Evolutionary conservation across 495 filamentous ascomycete species (phyloP), one percentile per base, ranked within the genome.

Genomic region (Penicillium angulare): DNA sequence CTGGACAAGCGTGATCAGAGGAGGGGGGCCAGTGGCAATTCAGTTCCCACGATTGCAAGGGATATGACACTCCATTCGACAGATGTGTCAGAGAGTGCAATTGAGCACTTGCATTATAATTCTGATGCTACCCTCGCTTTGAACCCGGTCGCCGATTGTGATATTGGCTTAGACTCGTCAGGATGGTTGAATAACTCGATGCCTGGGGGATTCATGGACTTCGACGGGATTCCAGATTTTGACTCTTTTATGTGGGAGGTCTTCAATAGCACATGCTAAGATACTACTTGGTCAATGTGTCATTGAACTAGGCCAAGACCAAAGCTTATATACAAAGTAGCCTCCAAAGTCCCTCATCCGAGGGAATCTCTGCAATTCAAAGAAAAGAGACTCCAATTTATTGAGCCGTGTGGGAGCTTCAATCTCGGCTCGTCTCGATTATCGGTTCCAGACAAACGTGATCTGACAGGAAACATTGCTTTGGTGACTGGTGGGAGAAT

Each of bases 241-340:
- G 70, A 70, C 42, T 63, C 61, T 17, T 53, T 72, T 10, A 66
- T 73, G 56, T 63, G 61, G 53, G 66, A 68, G 32, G 39, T 69
- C 5, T 70, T 69, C 45, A 60, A 68, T 36, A 43, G 16, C 29
- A 52, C 42, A 36, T 45, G n/a, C n/a, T n/a, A 32, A 34, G 1
- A 13, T 5, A 7, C 18, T 4, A 24, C 3, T 24, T 38, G 34
- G 34, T 7, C 17, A 15, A 1, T n/a, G 1, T 38, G n/a, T n/a
- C n/a, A n/a, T n/a, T n/a, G n/a, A n/a, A n/a, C n/a, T n/a, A n/a
- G n/a, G n/a, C n/a, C n/a, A n/a, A n/a, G n/a, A n/a, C n/a, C n/a
- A n/a, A n/a, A n/a, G n/a, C n/a, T n/a, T n/a, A n/a, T n/a, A n/a
- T n/a, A n/a, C n/a, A n/a, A n/a, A n/a, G n/a, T n/a, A n/a, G n/a